Evolutionary conservation across 495 filamentous ascomycete species (phyloP).

Genomic region (Penicillium ucsense): DNA sequence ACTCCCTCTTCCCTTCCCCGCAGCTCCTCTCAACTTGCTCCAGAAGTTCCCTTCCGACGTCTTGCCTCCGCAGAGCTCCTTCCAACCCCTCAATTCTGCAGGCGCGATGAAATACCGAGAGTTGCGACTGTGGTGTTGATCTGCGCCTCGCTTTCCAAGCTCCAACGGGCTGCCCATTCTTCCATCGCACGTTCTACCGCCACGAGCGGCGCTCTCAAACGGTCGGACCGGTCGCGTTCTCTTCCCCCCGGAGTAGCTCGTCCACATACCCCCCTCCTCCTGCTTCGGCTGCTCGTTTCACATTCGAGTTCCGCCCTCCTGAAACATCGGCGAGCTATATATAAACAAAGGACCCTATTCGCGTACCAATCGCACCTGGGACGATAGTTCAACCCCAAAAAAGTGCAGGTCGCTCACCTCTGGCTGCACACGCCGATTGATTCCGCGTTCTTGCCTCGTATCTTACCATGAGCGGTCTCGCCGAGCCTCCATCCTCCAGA

Average conservation of each 20-base stretch:
- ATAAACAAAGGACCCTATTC: no score
- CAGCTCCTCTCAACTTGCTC: constrained; percentile 5
- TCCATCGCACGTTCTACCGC: constrained; percentile 24
- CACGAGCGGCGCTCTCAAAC: constrained; percentile 15
- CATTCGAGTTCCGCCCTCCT: no score
- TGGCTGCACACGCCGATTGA: no score
- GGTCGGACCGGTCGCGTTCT: constrained; percentile 11
- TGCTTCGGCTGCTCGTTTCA: no score
- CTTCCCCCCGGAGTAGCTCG: not conserved
- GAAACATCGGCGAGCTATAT: no score
- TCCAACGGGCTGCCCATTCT: constrained; percentile 11
- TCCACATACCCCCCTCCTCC: not conserved
- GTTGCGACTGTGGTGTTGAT: constrained; percentile 28
- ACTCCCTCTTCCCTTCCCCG: constrained; percentile 12
- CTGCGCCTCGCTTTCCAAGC: constrained; percentile 19
- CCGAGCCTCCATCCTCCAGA: constrained; percentile 32
- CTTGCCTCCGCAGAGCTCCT: constrained; percentile 6
- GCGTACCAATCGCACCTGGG: no score
- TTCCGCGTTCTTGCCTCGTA: constrained; percentile 7
- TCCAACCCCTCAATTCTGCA: constrained; percentile 16
- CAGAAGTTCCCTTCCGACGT: not conserved
- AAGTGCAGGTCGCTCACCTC: not conserved
- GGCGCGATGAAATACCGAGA: constrained; percentile 23
- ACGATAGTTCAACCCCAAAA: not conserved
- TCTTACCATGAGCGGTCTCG: constrained; percentile 36